These are phyloP conservation scores for Setomelanomma holmii DNA, from an alignment of 2,329 filamentous ascomycete species.

Conservation along the genomic window DNA sequence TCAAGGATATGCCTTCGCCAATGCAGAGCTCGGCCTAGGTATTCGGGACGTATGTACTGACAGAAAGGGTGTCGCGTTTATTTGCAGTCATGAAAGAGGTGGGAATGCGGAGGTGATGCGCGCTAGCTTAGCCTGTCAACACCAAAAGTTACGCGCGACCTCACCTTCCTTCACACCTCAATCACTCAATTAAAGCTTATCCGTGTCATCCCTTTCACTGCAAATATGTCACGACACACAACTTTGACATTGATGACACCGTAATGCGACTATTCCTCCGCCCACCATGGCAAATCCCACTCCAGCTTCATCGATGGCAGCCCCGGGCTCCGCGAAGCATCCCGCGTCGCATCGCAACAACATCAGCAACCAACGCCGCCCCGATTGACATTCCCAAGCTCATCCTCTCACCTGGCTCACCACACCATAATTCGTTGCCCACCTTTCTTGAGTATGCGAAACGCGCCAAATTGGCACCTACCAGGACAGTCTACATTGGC, in stretches of 20 bases:
- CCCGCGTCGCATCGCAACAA: conserved; percentile 37
- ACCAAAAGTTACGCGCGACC: conserved; percentile 29
- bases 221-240: conserved; percentile 35
- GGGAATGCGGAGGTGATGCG: conserved; percentile 7
- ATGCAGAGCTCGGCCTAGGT: too few species aligned
- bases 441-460: conserved; percentile 71
- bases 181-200: neutral
- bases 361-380: conserved; percentile 29
- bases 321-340: conserved; percentile 32
- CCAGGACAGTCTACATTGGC: conserved; percentile 70
- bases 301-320: conserved; percentile 28
- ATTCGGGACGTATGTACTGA: too few species aligned
- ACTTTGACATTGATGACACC: too few species aligned
- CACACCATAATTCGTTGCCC: conserved; percentile 66
- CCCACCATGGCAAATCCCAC: conserved; percentile 29
- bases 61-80: too few species aligned
- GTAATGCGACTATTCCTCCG: conserved; percentile 39
- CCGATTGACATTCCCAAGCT: conserved; percentile 37
- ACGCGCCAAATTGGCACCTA: conserved; percentile 61
- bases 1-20: too few species aligned
- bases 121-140: conserved; percentile 23
- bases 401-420: conserved; percentile 37
- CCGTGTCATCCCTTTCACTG: neutral
- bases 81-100: too few species aligned
- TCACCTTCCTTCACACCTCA: conserved; percentile 6